Base-by-base conservation (phyloP, 2,329 filamentous ascomycete genomes). In the Pseudogymnoascus sp. region DNA sequence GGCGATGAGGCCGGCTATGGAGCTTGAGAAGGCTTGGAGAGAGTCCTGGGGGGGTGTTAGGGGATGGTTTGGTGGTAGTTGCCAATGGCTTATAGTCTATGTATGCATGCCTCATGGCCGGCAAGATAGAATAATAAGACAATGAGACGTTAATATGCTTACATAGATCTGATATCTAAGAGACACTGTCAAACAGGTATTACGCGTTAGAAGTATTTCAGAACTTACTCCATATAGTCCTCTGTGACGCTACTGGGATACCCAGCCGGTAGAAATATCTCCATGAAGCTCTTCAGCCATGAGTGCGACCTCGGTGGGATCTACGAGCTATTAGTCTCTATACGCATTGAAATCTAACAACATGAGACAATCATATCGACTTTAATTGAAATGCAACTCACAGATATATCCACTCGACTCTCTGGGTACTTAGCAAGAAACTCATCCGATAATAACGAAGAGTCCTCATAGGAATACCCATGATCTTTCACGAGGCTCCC, bases 201-300 rank as follows among this genome's bases (percentile, higher is more conserved):
- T 25, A 62, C n/a, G 39, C 22, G 22, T 45, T 45, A 23, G 12
- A 60, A 62, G 25, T 33, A 19, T n/a, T 62, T 45, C 59, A 65
- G 19, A 8, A 75, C 79, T 70, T 66, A 89, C 84, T 84, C 79
- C 11, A 87, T 74, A 73, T 90, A 90, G 72, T 90, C 87, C 36
- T 83, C 77, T n/a, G 82, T 88, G 38, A 90, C 87, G 67, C 84
- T 89, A 49, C 86, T 80, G 2, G 87, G 87, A 74, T 86, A 90
- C 11, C 87, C 87, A 1, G 83, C 81, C 0, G 87, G 87, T 2
- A 90, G 75, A 69, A 90, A 90, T 5, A 88, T 79, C 66, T 84
- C 81, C 9, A 87, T 72, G 1, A 84, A 65, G 62, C 62, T 69
- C 59, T 64, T 69, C 5, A 14, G 12, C 41, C 41, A 45, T 45